These are phyloP conservation scores for Hymenoscyphus repandus DNA, from an alignment of 2,329 filamentous ascomycete species.

Conservation along the genomic window DNA sequence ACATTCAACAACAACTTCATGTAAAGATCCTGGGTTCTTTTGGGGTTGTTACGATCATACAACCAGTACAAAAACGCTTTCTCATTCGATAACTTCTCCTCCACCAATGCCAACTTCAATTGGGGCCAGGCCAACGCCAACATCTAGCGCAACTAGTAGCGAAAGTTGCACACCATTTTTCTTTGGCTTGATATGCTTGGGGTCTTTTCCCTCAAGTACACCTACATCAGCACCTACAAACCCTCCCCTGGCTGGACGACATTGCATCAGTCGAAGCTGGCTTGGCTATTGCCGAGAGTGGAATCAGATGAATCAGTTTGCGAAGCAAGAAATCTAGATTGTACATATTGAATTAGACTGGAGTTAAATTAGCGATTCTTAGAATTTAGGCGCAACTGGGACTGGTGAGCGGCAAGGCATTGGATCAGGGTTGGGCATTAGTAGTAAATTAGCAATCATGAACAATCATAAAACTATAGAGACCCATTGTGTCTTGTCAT, in stretches of 20 bases:
- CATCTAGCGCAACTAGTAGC: conserved; percentile 24
- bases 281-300: conserved; percentile 27
- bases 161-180: conserved; percentile 25
- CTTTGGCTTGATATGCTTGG: conserved; percentile 28
- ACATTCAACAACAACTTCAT: conserved; percentile 32
- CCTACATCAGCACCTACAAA: conserved; percentile 14
- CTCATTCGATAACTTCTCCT: conserved; percentile 32
- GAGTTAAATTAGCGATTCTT: not conserved
- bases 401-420: conserved; percentile 1
- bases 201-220: conserved; percentile 21
- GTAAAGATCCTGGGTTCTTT: conserved; percentile 51
- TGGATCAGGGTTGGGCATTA: conserved; percentile 7
- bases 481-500: too few species aligned
- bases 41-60: conserved; percentile 48
- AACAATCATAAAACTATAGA: not conserved
- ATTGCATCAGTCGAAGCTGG: conserved; percentile 24
- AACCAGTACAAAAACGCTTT: conserved; percentile 31
- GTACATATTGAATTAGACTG: conserved; percentile 14
- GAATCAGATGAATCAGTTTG: conserved; percentile 6
- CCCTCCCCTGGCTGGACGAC: conserved; percentile 7
- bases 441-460: conserved; percentile 4
- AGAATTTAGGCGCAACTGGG: conserved; percentile 2
- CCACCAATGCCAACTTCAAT: conserved; percentile 25
- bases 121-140: conserved; percentile 5
- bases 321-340: conserved; percentile 27